Base-by-base conservation (phyloP, 2,329 filamentous ascomycete species). In the Cercospora canescens region DNA sequence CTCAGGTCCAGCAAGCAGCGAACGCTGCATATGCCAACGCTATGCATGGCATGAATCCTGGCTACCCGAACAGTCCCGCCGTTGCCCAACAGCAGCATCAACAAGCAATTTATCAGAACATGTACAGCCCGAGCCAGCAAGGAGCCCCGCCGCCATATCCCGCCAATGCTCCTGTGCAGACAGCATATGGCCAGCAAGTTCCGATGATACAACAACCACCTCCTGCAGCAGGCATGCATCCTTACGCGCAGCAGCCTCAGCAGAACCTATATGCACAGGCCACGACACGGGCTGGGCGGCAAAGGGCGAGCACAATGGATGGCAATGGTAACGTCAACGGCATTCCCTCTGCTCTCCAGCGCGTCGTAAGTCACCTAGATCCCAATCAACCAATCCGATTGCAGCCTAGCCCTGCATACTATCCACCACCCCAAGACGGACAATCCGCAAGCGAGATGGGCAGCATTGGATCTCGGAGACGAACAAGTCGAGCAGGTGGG, bases 381-480 rank as follows among this genome's bases (percentile, higher is more conserved):
- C 95, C 95, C 1, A 98, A 89, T 73, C 92, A 94, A 67, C 95
- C 95, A 0, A 98, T 99, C 74, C 88, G 95, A 58, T 81, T 98
- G 64, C 95, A 99, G 77, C 95, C 95, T 2, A 97, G 93, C 73
- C 95, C 95, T 5, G 95, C 95, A 1, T 99, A 99, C 79, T 99
- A 98, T 74, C 95, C 95, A 11, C 95, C 95, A 21, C 92, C 94
- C 1, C 89, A 91, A 6, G 94, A 98, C 70, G 92, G 93, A 9
- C 89, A 92, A 73, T 85, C 88, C 8, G 87, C 91, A 67, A 86
- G 89, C 57, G 87, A 86, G 65, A 83, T 87, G 26, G 82, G 84
- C n/a, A 87, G 81, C 79, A 85, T 90, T 32, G 88, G 91, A 48
- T 62, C 60, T 18, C 87, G 93, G 74, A 87, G 94, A 77, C 91